Percentiles rank a stretch among this genome's conserved stretches.
phyloP scores from a whole-genome alignment of 352 stramenopile species.

The Phytophthora capsici region DNA sequence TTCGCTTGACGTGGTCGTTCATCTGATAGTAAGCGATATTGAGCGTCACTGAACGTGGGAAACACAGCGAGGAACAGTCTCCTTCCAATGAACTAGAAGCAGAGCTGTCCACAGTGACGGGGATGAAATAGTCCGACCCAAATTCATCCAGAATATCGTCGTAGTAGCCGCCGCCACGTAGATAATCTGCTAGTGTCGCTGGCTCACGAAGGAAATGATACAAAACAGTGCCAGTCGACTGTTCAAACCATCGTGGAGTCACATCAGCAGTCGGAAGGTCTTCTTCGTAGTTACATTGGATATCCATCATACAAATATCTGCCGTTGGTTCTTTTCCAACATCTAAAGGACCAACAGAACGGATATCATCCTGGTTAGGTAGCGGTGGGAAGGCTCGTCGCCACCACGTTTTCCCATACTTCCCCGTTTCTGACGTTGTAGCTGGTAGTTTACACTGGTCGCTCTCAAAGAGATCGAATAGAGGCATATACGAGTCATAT shows the following conservation, averaged over 20 bases:
- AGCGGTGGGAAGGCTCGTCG: conserved; percentile 80
- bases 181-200: conserved; percentile 90
- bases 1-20: conserved; percentile 89
- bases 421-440: conserved; percentile 70
- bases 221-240: conserved; percentile 82
- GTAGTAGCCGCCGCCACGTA: conserved; percentile 76
- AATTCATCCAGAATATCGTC: conserved; percentile 56
- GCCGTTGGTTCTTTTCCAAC: conserved; percentile 89
- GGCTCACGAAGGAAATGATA: conserved; percentile 94
- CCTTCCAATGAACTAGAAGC: conserved; percentile 76
- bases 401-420: conserved; percentile 75
- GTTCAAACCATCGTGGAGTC: conserved; percentile 96
- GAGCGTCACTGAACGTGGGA: conserved; percentile 92
- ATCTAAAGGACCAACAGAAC: conserved; percentile 88
- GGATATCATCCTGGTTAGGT: conserved; percentile 95
- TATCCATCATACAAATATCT: conserved; percentile 90
- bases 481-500: conserved; percentile 96
- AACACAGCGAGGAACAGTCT: conserved; percentile 93
- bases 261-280: conserved; percentile 88
- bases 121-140: conserved; percentile 94
- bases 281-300: conserved; percentile 96
- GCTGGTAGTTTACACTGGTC: conserved; percentile 91
- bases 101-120: conserved; percentile 91
- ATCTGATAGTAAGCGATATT: conserved; percentile 96
- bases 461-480: conserved; percentile 94